These are phyloP conservation scores for Neopestalotiopsis sp. DNA, from an alignment of 2,329 filamentous ascomycete species.

Conservation along the genomic window DNA sequence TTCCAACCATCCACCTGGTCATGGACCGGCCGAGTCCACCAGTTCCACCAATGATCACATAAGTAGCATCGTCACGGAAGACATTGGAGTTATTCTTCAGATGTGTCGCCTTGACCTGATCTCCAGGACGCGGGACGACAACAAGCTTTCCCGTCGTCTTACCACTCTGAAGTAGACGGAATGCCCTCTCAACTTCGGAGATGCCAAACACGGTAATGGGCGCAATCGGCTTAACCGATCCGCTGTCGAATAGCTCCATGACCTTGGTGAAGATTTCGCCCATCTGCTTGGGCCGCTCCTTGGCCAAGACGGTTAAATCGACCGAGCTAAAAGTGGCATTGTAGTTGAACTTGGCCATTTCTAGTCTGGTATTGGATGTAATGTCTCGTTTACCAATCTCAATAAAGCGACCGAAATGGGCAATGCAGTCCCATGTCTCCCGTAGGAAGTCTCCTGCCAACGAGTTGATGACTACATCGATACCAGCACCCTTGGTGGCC, in stretches of 20 bases:
- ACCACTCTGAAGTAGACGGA: constrained; percentile 49
- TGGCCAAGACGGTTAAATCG: constrained; percentile 49
- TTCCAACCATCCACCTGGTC: constrained; percentile 52
- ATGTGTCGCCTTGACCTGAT: constrained; percentile 47
- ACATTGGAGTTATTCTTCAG: constrained; percentile 40
- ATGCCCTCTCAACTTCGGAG: constrained; percentile 43
- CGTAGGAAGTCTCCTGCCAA: constrained; percentile 33
- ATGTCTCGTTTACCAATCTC: constrained; percentile 34
- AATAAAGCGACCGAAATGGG: constrained; percentile 37
- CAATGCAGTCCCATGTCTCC: constrained; percentile 37
- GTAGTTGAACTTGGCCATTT: constrained; percentile 52
- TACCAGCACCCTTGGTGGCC: constrained; percentile 13
- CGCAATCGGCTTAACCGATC: constrained; percentile 35
- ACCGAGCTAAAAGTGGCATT: constrained; percentile 53
- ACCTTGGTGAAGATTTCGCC: constrained; percentile 30
- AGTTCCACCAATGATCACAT: constrained; percentile 57
- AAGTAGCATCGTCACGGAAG: constrained; percentile 48
- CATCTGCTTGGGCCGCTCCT: constrained; percentile 32
- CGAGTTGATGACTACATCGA: constrained; percentile 28
- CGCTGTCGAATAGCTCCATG: constrained; percentile 31
- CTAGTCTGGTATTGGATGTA: constrained; percentile 42
- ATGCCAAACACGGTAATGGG: constrained; percentile 40
- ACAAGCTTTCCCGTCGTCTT: constrained; percentile 48
- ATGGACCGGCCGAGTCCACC: constrained; percentile 57
- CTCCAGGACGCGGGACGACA: constrained; percentile 44